Evolutionary conservation across 1,284 basidiomycete genomes (phyloP).

Genomic region (Xerocomus alliaceus): DNA sequence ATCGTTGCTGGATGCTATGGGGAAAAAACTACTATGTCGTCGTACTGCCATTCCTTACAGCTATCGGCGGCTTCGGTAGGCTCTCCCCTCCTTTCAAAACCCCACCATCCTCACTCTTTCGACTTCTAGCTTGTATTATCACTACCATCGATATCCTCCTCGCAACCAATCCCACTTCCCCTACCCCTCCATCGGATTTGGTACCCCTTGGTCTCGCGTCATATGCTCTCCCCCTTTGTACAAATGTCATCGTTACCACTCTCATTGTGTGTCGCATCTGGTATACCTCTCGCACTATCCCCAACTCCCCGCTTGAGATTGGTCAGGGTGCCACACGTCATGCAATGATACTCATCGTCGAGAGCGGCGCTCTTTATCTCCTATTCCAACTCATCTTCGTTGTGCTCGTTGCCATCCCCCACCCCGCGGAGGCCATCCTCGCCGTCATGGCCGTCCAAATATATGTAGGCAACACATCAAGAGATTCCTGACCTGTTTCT

Average conservation of each 20-base stretch:
- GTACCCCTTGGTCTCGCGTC: constrained; percentile 42
- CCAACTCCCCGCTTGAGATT: constrained; percentile 9
- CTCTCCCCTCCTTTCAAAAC: neutral
- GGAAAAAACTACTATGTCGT: constrained; percentile 38
- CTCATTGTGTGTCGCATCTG: constrained; percentile 50
- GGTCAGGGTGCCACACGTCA: constrained; percentile 21
- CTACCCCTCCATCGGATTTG: constrained; percentile 37
- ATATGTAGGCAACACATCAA: constrained; percentile 40
- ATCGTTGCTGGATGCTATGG: constrained; percentile 51
- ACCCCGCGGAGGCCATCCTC: constrained; percentile 45
- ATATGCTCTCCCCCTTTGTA: constrained; percentile 46
- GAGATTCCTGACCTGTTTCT: neutral
- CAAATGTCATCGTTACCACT: constrained; percentile 47
- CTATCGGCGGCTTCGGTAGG: constrained; percentile 44
- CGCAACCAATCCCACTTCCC: constrained; percentile 30
- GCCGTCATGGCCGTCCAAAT: constrained; percentile 48
- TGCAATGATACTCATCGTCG: constrained; percentile 46
- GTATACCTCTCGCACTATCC: constrained; percentile 28
- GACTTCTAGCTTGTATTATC: constrained; percentile 36
- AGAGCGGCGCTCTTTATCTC: constrained; percentile 51
- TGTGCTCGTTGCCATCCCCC: constrained; percentile 43
- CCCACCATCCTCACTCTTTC: neutral
- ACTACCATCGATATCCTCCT: constrained; percentile 33
- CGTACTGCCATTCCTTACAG: constrained; percentile 41
- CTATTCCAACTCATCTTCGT: constrained; percentile 49